Evolutionary conservation across 495 filamentous ascomycete species (phyloP).

Genomic region (Tuber borchii): DNA sequence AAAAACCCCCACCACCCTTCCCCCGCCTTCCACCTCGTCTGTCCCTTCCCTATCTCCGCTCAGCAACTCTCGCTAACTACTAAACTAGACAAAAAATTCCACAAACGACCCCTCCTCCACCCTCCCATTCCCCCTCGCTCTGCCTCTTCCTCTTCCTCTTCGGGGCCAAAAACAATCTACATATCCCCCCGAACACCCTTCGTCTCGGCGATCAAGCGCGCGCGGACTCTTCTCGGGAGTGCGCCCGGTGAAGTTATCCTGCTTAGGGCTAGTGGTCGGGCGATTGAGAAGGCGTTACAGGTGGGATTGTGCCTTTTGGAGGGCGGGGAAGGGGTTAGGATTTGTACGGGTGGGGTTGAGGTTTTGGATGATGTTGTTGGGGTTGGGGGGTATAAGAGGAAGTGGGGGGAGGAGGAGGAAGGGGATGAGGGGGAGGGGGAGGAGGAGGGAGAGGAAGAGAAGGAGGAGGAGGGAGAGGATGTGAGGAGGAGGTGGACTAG

Average conservation of each 20-base stretch:
- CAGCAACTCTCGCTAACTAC: no score
- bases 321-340: conserved; percentile 51
- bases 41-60: no score
- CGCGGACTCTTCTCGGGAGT: conserved; percentile 61
- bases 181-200: conserved; percentile 68
- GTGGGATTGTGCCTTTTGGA: conserved; percentile 60
- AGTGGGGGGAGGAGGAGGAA: not conserved
- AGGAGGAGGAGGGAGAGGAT: not conserved
- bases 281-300: conserved; percentile 63
- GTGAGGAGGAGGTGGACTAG: not conserved
- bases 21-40: conserved; percentile 14
- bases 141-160: conserved; percentile 49
- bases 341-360: conserved; percentile 59
- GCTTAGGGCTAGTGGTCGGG: conserved; percentile 71
- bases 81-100: conserved; percentile 46
- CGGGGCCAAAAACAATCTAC: conserved; percentile 64
- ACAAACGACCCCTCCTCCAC: conserved; percentile 67
- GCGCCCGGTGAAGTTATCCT: conserved; percentile 57
- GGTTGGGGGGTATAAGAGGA: conserved; percentile 29
- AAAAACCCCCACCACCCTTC: not conserved
- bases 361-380: conserved; percentile 66
- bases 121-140: conserved; percentile 52
- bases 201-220: conserved; percentile 74
- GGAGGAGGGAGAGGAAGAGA: no score
- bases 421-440: not conserved